Conservation (phyloP, 495 filamentous ascomycete species). For the Xylaria venustula region DNA sequence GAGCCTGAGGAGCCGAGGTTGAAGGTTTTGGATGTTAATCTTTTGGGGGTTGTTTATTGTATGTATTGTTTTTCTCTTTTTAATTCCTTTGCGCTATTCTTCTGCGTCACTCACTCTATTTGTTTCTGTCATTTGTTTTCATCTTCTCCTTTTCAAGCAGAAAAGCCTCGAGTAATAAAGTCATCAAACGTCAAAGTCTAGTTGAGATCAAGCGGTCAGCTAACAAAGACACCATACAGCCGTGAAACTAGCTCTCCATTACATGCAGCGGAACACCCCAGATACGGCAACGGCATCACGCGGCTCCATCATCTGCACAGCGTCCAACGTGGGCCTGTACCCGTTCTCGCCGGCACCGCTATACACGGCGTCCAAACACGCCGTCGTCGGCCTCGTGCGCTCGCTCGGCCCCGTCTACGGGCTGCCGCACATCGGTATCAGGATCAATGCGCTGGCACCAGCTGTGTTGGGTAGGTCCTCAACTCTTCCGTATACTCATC, state of each 20-base stretch:
- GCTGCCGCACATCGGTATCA: conserved; percentile 35
- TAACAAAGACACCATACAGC: conserved; percentile 27
- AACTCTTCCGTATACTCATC: neutral
- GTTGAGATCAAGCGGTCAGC: too few relatives aligned
- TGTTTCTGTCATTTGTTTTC: neutral
- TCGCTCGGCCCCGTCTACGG: conserved; percentile 42
- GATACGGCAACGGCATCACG: conserved; percentile 24
- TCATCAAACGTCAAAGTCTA: too few relatives aligned
- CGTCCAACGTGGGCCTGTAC: conserved; percentile 57
- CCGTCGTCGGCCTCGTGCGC: conserved; percentile 51
- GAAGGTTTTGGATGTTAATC: conserved; percentile 46
- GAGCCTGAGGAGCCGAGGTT: conserved; percentile 41
- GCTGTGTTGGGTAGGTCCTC: conserved; percentile 44
- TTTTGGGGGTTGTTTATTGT: conserved; percentile 50
- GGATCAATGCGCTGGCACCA: conserved; percentile 55
- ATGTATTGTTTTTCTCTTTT: conserved; percentile 19
- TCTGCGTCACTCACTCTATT: neutral
- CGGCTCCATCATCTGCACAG: conserved; percentile 55
- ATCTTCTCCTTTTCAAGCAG: neutral
- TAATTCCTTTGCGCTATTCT: neutral
- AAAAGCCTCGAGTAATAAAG: too few relatives aligned
- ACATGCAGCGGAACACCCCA: conserved; percentile 48
- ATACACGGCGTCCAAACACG: conserved; percentile 53
- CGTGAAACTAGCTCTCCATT: conserved; percentile 50
- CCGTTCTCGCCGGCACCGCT: conserved; percentile 55